Base-by-base conservation (phyloP, 371 early-diverging fungal genomes). In the Mucor sp. region DNA sequence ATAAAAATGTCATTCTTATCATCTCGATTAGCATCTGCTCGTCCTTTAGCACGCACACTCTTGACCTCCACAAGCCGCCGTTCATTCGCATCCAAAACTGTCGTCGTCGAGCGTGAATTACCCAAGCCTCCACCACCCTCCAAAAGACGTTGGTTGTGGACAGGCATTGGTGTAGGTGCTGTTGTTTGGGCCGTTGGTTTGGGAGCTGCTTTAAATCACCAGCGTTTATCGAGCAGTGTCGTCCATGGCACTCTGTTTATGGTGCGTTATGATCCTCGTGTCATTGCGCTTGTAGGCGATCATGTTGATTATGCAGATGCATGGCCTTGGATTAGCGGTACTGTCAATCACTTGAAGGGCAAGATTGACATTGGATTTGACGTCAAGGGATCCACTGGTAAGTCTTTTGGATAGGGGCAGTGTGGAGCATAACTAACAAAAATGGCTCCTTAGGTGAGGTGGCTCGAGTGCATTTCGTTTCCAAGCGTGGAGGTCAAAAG, bases 241-340 rank as follows among this genome's bases (percentile, higher is more conserved):
- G 89, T 91, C 35, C 79, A 85, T 25, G 87, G 86, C 21, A 89
- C 89, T 9, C 58, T 89, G 39, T 89, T 89, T 72, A 85, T 82
- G 63, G 86, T 88, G 27, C 87, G 86, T 60, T 86, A 87, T 66
- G 83, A 89, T 63, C 81, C 78, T 32, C 77, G 80, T 33, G 86
- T 85, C 9, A 77, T 82, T 67, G 78, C 74, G 17, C 65, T 85
- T 6, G 64, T 91, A n/a, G 91, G 91, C 6, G 82, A 82, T 50
- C 72, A 80, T 41, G 78, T 91, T 50, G 84, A 86, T 72, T 91
- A 87, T 76, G 80, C 83, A 37, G 79, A 85, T 72, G 63, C 60
- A 1, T 87, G 86, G 85, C 88, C 90, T 11, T 91, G 91, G 91
- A 87, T 91, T 69, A 77, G 75, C 23, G 91, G 91, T 4, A 82